Percentiles rank a stretch among this genome's conserved stretches.
phyloP scores from a whole-genome alignment of 2,329 filamentous ascomycete genomes.

The Chaetothyriales sp. region DNA sequence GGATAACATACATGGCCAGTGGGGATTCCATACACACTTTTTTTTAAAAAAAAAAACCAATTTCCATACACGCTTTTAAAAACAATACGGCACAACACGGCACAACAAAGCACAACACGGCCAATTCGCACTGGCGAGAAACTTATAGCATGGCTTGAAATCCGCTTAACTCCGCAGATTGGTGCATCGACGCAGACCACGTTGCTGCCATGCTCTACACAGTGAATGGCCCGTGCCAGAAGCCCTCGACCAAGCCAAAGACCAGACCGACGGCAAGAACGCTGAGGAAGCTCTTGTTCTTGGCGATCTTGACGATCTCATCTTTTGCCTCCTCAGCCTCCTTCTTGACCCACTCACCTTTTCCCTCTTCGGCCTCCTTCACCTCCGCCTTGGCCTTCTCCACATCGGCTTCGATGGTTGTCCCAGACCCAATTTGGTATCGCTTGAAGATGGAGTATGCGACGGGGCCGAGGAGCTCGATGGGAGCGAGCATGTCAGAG shows the following conservation, averaged over 20 bases:
- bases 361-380: neutral
- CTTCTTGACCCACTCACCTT: neutral
- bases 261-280: neutral
- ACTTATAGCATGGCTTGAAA: neutral
- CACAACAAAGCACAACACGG: neutral
- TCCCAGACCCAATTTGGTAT: neutral
- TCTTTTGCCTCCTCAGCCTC: conserved; percentile 1
- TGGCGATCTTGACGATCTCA: neutral
- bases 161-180: neutral
- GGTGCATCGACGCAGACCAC: neutral
- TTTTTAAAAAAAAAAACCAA: too few relatives aligned
- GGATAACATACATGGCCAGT: neutral
- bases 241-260: conserved; percentile 1
- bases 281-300: conserved; percentile 1
- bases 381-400: neutral
- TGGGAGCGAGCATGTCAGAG: conserved; percentile 1
- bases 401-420: neutral
- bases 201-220: neutral
- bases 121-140: neutral
- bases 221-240: neutral
- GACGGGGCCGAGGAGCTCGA: conserved; percentile 1
- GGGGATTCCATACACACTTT: neutral
- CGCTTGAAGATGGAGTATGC: conserved; percentile 1
- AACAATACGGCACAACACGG: too few relatives aligned
- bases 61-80: neutral